Evolutionary conservation across 2,329 filamentous ascomycete species (phyloP).

Genomic region (Colletotrichum sansevieriae): DNA sequence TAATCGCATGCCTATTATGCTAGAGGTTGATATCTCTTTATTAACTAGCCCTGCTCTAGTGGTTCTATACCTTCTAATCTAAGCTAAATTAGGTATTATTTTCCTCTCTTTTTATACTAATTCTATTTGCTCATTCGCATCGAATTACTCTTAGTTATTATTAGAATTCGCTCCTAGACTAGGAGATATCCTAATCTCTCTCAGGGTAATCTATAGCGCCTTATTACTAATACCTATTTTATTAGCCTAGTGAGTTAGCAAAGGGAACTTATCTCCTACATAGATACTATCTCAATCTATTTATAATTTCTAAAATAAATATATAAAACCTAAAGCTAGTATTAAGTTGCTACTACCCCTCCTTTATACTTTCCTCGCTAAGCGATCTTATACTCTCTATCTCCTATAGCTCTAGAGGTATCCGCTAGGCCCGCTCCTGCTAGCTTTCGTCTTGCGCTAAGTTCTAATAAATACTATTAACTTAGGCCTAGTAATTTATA

Average conservation of each 20-base stretch:
- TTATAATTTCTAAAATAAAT: constrained; percentile 5
- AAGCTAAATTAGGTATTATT: too few relatives aligned
- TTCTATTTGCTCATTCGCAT: too few relatives aligned
- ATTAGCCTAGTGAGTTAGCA: too few relatives aligned
- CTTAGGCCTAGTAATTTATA: constrained; percentile 4
- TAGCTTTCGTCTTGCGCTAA: not conserved
- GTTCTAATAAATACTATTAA: constrained; percentile 1
- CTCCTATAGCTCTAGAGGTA: not conserved
- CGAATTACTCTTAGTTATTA: not conserved
- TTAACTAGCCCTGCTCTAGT: too few relatives aligned
- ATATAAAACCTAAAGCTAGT: constrained; percentile 3
- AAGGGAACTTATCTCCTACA: not conserved
- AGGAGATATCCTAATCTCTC: not conserved
- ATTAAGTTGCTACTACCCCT: not conserved
- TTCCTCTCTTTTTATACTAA: too few relatives aligned
- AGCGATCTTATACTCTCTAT: not conserved
- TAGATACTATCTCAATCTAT: not conserved
- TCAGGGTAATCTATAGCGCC: constrained; percentile 1
- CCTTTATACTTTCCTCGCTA: not conserved
- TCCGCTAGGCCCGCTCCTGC: not conserved
- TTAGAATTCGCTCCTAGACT: too few relatives aligned
- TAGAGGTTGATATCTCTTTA: too few relatives aligned
- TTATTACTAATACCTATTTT: not conserved
- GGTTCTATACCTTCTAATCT: too few relatives aligned
- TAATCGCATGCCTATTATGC: too few relatives aligned